Evolutionary conservation across 2,329 filamentous ascomycete genomes (phyloP).

Genomic region (Penicillium sp.): DNA sequence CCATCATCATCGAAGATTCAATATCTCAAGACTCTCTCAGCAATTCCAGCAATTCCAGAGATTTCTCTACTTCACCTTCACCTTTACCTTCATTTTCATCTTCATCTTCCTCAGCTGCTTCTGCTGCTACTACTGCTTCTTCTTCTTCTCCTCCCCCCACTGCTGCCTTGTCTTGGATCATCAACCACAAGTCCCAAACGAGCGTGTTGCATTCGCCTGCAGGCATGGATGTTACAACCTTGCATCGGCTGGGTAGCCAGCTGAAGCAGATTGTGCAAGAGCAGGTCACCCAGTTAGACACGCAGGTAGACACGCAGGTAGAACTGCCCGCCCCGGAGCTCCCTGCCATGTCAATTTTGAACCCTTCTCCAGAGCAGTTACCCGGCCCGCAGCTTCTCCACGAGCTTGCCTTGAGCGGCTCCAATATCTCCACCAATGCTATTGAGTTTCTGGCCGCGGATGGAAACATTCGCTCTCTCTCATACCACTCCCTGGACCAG

Average conservation of each 20-base stretch:
- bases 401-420: slow-evolving; percentile 60
- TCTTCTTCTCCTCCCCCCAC: neutral
- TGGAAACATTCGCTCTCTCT: slow-evolving; percentile 53
- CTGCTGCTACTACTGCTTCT: neutral
- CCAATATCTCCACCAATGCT: slow-evolving; percentile 51
- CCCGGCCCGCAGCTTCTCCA: slow-evolving; percentile 63
- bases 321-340: slow-evolving; percentile 13
- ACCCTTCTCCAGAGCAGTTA: slow-evolving; percentile 57
- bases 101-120: slow-evolving; percentile 4
- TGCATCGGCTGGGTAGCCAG: slow-evolving; percentile 36
- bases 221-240: slow-evolving; percentile 27
- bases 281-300: slow-evolving; percentile 17
- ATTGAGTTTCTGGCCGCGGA: slow-evolving; percentile 66
- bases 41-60: neutral
- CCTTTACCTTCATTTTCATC: neutral
- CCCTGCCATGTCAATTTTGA: slow-evolving; percentile 59
- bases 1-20: slow-evolving; percentile 27
- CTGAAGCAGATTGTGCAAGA: slow-evolving; percentile 31
- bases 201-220: slow-evolving; percentile 31
- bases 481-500: slow-evolving; percentile 67
- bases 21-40: neutral
- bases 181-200: slow-evolving; percentile 24
- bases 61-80: slow-evolving; percentile 8
- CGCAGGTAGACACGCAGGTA: slow-evolving; percentile 14
- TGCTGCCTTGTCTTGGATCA: slow-evolving; percentile 27